A percentile compares a stretch with the other conserved stretches of the same genome.
phyloP scores from a whole-genome alignment of 345 rosid genomes.

The Citrus unshiu region DNA sequence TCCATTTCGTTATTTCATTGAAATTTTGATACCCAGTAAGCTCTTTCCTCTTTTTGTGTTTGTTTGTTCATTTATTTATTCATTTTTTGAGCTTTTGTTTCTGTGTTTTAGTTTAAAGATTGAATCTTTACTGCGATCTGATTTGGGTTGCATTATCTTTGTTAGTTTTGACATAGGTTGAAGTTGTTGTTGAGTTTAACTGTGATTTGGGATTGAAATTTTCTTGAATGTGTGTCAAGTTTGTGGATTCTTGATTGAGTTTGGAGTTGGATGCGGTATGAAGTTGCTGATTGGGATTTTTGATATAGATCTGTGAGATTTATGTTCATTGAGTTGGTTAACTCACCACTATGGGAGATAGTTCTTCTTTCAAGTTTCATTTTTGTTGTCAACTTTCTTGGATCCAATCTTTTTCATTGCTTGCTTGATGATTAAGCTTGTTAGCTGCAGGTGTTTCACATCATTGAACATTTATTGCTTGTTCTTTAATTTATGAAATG shows the following conservation, averaged over 20 bases:
- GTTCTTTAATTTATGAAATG: neutral
- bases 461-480: neutral
- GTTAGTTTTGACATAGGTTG: neutral
- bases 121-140: slow-evolving; percentile 5
- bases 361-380: neutral
- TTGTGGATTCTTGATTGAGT: neutral
- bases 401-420: slow-evolving; percentile 13
- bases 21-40: neutral
- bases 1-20: neutral
- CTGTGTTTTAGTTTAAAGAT: neutral
- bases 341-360: neutral
- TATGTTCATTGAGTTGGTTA: neutral
- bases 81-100: neutral
- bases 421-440: neutral
- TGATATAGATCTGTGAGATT: slow-evolving; percentile 7
- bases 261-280: neutral
- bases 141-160: neutral
- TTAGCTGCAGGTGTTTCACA: neutral
- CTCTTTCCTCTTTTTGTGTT: neutral
- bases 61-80: neutral
- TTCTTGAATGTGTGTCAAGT: neutral
- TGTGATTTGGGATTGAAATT: neutral
- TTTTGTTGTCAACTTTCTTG: neutral
- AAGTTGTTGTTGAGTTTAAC: neutral
- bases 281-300: neutral